These are phyloP conservation scores for Crotalaria pallida DNA, from an alignment of 306 rosid species.

Conservation along the genomic window DNA sequence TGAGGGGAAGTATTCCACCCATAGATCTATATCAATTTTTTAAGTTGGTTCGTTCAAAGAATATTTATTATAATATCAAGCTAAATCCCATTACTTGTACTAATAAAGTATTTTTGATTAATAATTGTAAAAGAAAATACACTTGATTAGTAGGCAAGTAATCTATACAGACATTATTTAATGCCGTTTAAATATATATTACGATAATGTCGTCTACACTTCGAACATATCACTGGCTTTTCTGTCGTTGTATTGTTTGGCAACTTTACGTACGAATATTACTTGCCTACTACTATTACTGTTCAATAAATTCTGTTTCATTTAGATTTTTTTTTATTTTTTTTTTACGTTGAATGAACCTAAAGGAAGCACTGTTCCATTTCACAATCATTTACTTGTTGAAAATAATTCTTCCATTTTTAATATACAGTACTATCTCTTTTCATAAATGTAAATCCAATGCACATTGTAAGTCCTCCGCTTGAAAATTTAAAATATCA, in stretches of 20 bases:
- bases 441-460: not conserved
- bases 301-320: not conserved
- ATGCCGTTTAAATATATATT: not conserved
- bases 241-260: not conserved
- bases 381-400: not conserved
- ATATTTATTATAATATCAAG: no score
- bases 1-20: no score
- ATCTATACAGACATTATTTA: not conserved
- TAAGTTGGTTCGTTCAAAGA: no score
- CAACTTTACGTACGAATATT: slow-evolving; percentile 9
- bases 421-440: not conserved
- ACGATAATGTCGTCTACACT: not conserved
- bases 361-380: slow-evolving; percentile 9
- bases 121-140: no score
- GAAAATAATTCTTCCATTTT: not conserved
- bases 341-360: not conserved
- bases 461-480: no score
- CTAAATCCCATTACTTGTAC: no score
- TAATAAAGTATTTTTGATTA: no score
- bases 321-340: not conserved
- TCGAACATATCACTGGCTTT: not conserved
- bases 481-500: no score
- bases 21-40: no score
- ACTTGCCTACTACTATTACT: not conserved
- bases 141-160: no score